These are phyloP conservation scores for Lachnellula cervina DNA, from an alignment of 2,329 filamentous ascomycete genomes.

Conservation along the genomic window DNA sequence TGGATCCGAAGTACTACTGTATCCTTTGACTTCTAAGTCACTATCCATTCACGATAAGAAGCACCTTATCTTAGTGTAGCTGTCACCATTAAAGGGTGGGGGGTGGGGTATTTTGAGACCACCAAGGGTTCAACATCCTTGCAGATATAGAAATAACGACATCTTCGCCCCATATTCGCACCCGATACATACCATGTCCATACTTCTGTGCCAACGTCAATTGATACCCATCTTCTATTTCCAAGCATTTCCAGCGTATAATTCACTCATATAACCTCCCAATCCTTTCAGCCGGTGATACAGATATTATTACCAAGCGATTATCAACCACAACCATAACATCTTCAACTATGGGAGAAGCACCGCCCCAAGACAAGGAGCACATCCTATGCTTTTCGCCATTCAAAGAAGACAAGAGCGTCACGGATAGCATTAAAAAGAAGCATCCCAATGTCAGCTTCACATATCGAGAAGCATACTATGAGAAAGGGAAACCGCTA, in stretches of 20 bases:
- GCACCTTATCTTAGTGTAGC: background rate
- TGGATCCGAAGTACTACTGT: background rate
- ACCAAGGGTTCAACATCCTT: too few relatives aligned
- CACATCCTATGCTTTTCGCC: conserved; percentile 41
- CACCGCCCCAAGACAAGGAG: conserved; percentile 32
- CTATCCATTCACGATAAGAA: background rate
- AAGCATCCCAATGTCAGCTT: conserved; percentile 44
- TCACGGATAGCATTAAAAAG: conserved; percentile 35
- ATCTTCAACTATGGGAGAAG: conserved; percentile 40
- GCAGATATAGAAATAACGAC: too few relatives aligned
- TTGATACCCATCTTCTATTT: too few relatives aligned
- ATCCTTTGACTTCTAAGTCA: background rate
- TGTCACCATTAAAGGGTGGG: background rate
- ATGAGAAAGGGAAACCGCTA: conserved; percentile 14
- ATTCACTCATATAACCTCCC: too few relatives aligned
- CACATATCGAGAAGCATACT: conserved; percentile 34
- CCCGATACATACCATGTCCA: too few relatives aligned
- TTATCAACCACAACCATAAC: background rate
- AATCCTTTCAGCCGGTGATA: background rate
- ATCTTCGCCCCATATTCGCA: too few relatives aligned
- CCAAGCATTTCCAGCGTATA: too few relatives aligned
- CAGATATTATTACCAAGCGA: background rate
- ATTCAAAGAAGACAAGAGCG: conserved; percentile 36
- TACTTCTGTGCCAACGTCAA: too few relatives aligned
- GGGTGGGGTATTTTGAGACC: background rate